Evolutionary conservation across 371 early-diverging fungal species (phyloP).

Genomic region (Mortierella sp.): DNA sequence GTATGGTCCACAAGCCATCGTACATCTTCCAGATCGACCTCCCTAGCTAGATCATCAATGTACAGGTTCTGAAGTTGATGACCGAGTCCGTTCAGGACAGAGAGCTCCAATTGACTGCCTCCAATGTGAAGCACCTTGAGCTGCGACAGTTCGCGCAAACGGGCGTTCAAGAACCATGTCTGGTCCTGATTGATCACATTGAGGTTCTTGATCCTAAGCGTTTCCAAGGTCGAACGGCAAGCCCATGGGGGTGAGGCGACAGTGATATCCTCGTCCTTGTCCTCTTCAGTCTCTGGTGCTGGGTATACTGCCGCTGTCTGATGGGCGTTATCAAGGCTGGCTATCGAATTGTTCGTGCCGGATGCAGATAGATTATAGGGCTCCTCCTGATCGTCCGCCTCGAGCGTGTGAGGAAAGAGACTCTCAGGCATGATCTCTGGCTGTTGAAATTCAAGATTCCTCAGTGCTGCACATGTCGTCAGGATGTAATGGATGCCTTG

Average conservation of each 20-base stretch:
- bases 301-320: slow-evolving; percentile 29
- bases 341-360: not conserved
- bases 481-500: slow-evolving; percentile 43
- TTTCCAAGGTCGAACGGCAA: slow-evolving; percentile 29
- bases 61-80: slow-evolving; percentile 45
- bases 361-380: not conserved
- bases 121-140: slow-evolving; percentile 50
- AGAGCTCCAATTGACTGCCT: slow-evolving; percentile 45
- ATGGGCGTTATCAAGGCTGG: not conserved
- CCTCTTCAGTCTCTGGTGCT: not conserved
- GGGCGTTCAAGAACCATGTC: slow-evolving; percentile 29
- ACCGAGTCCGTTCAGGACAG: slow-evolving; percentile 40
- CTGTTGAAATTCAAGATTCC: slow-evolving; percentile 35
- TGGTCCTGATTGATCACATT: slow-evolving; percentile 31
- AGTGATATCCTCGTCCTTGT: not conserved
- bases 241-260: slow-evolving; percentile 25
- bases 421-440: slow-evolving; percentile 50
- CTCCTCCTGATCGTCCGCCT: slow-evolving; percentile 31
- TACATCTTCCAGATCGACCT: slow-evolving; percentile 46
- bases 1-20: slow-evolving; percentile 46
- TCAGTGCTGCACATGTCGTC: slow-evolving; percentile 35
- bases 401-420: slow-evolving; percentile 37
- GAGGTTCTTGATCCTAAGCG: slow-evolving; percentile 38
- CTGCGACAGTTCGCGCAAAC: slow-evolving; percentile 39
- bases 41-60: slow-evolving; percentile 39